Evolutionary conservation across 176 grass and related monocot genomes (phyloP), one percentile per base, ranked within the genome.

Genomic region (Poa annua): DNA sequence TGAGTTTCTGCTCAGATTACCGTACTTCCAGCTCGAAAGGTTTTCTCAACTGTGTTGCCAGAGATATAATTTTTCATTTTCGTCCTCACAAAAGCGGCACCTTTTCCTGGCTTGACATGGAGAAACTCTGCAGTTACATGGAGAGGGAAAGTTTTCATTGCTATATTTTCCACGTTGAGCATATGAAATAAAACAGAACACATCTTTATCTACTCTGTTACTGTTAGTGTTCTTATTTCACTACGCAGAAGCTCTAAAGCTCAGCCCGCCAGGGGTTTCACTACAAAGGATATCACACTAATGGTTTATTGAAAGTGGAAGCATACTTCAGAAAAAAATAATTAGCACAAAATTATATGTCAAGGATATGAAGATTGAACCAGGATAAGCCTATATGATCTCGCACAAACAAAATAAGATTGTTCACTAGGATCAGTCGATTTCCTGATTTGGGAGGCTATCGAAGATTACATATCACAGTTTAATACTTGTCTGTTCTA

Each of bases 101-200:
- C 96, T 86, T 99, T 99, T 71, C 96, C 96, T 74, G 96, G 96
- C 84, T 99, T 99, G 56, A 99, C 93, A 42, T 99, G 96, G 48
- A 99, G 93, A 78, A 99, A 99, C 56, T 96, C 96, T 99, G 86
- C 63, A 83, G 77, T 81, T 70, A 41, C 20, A 75, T 78, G 53
- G 48, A 66, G 49, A 74, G 67, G n/a, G 51, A 71, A 42, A 26
- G 25, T 42, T 42, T 42, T 55, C 5, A 75, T 36, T 39, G 11
- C 24, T 11, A 38, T 54, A 5, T 53, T 6, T 64, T 5, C 22
- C 35, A 48, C 20, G 25, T 32, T 13, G 8, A 77, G 33, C 33
- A 29, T 20, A 35, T 26, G 32, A 84, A 66, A 52, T 65, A 49
- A 44, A 71, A 59, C 19, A 42, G 10, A 60, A 42, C 1, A 57